Base-by-base conservation (phyloP, 768 basidiomycete genomes). In the Hemileccinum impolitum region DNA sequence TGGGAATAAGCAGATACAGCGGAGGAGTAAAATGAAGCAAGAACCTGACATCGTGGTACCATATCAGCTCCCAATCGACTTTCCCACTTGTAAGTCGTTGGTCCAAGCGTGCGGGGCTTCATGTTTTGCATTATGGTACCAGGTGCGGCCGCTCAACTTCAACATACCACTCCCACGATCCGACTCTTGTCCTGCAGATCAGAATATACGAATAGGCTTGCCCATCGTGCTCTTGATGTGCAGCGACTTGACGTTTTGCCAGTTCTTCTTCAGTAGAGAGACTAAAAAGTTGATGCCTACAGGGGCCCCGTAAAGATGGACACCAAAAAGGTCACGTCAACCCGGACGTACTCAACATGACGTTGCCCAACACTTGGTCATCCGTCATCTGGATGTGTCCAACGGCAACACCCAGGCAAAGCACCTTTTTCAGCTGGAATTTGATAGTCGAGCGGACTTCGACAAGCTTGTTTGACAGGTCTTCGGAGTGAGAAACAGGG, bases 181-280 rank as follows among this genome's bases (percentile, higher is more conserved):
- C 47, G 42, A 44, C 78, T 78, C 23, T 23, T 23, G 3, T 3
- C 6, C 23, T 23, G 23, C 23, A 23, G 3, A 23, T 23, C 6
- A 97, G 86, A 87, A 98, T 56, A 98, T 78, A 51, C 95, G 92
- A 63, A 94, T 75, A 53, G 94, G 92, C 76, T 95, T 96, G 80
- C 95, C 95, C 96, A 98, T 99, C 66, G 95, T 94, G 64, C 85
- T 84, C 81, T 99, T 99, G 79, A 99, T 85, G 80, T 97, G 93
- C 57, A 98, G 79, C 45, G 93, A 95, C 77, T 93, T 94, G 77
- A 98, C 87, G 75, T 98, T 99, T 73, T 98, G 96, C 94, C 94
- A 92, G 78, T 95, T 90, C 83, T 99, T 99, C 84, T 98, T 98
- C 70, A 99, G 84, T 53, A 99, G 76, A 17, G 96, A 98, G 66